These are phyloP conservation scores for Dactylellina sp. DNA, from an alignment of 2,329 filamentous ascomycete genomes.

Conservation along the genomic window DNA sequence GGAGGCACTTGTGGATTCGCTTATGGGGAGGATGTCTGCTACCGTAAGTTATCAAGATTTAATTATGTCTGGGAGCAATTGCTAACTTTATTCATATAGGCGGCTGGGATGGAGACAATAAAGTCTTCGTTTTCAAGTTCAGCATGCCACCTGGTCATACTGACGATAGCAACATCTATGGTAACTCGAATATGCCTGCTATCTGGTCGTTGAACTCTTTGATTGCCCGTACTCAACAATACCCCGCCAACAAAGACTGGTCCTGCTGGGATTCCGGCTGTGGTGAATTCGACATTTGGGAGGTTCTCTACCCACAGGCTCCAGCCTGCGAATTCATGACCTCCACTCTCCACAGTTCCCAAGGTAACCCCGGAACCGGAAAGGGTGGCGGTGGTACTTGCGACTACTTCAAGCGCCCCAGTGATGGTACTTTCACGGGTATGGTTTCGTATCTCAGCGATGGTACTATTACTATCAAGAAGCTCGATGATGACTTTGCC, in stretches of 20 bases:
- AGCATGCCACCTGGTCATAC: conserved; percentile 74
- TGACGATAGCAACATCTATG: conserved; percentile 62
- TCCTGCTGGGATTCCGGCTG: conserved; percentile 78
- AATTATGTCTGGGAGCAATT: neutral
- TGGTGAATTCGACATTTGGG: conserved; percentile 81
- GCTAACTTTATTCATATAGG: conserved; percentile 65
- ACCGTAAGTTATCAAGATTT: conserved; percentile 64
- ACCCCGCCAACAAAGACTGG: conserved; percentile 75
- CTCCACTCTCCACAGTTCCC: conserved; percentile 73
- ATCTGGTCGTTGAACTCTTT: conserved; percentile 80
- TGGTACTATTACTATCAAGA: conserved; percentile 70
- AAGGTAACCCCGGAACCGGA: conserved; percentile 61
- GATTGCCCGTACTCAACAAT: conserved; percentile 72
- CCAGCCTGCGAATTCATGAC: conserved; percentile 74
- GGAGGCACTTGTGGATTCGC: conserved; percentile 66
- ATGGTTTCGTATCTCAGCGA: conserved; percentile 72
- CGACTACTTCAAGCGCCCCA: conserved; percentile 78
- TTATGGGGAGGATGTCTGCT: conserved; percentile 66
- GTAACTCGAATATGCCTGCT: conserved; percentile 76
- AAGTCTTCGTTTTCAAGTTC: conserved; percentile 80
- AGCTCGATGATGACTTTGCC: conserved; percentile 64
- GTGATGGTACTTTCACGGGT: conserved; percentile 71
- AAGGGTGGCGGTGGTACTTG: conserved; percentile 74
- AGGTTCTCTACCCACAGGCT: conserved; percentile 70
- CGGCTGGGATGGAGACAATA: conserved; percentile 77